Percentiles rank a stretch among this genome's conserved stretches.
Evolutionary conservation across 2,329 filamentous ascomycete genomes (phyloP).

Genomic region (Botrytis aclada): DNA sequence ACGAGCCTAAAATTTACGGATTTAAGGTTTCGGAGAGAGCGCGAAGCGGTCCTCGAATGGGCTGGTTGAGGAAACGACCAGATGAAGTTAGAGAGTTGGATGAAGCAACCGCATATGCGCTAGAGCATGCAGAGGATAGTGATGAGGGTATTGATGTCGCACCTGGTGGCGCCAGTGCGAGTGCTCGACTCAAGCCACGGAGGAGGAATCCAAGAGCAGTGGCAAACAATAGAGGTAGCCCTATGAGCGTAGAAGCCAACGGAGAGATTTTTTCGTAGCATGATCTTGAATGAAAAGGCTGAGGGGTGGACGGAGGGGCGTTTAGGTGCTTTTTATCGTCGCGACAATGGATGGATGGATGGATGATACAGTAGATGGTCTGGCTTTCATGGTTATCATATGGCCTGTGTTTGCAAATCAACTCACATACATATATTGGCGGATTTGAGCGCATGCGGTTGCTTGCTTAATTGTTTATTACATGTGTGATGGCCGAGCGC

Average conservation of each 20-base stretch:
- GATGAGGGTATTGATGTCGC: conserved; percentile 48
- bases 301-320: not conserved
- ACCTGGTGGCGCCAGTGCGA: conserved; percentile 9
- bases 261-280: conserved; percentile 27
- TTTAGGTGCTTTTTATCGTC: conserved; percentile 12
- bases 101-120: conserved; percentile 60
- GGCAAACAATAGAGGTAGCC: conserved; percentile 33
- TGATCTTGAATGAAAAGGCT: not conserved
- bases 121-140: conserved; percentile 53
- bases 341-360: conserved; percentile 13
- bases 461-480: conserved; percentile 10
- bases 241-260: conserved; percentile 37
- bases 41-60: conserved; percentile 89
- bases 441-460: not conserved
- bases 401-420: conserved; percentile 5
- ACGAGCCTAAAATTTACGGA: conserved; percentile 94
- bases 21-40: conserved; percentile 92
- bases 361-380: conserved; percentile 14
- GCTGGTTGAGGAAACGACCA: conserved; percentile 87
- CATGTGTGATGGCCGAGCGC: not conserved
- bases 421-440: conserved; percentile 8
- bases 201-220: conserved; percentile 10
- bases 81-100: conserved; percentile 78
- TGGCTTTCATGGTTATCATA: conserved; percentile 11
- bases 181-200: conserved; percentile 14